Percentiles rank a stretch among this genome's conserved stretches.
phyloP scores from a whole-genome alignment of 805 yeast species.

The Candida verbasci region DNA sequence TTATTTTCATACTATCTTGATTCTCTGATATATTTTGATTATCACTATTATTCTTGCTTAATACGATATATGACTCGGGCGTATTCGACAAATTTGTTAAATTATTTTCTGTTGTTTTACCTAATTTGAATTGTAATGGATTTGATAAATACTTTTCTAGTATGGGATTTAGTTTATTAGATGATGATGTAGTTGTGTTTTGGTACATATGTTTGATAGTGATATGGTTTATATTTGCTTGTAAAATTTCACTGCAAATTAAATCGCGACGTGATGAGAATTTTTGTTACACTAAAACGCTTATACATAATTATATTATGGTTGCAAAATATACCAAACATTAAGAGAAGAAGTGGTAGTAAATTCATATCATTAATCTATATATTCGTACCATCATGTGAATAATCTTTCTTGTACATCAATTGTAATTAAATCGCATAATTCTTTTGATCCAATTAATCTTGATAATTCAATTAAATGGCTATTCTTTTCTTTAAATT shows the following conservation, averaged over 20 bases:
- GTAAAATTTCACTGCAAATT: conserved; percentile 1
- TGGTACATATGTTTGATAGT: not conserved
- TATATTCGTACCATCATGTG: not conserved
- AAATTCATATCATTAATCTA: not conserved
- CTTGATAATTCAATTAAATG: conserved; percentile 7
- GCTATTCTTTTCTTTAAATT: not conserved
- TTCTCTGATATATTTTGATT: not conserved
- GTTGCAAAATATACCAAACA: too few relatives aligned
- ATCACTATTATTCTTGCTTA: conserved; percentile 12
- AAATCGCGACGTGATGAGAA: conserved; percentile 1
- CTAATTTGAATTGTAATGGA: conserved; percentile 62
- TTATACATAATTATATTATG: too few relatives aligned
- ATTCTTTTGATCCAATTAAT: conserved; percentile 15
- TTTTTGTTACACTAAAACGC: not conserved
- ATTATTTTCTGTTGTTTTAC: conserved; percentile 19
- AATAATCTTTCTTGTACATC: conserved; percentile 19
- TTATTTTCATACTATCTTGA: not conserved
- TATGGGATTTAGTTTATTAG: conserved; percentile 40
- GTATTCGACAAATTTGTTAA: not conserved
- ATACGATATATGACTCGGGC: conserved; percentile 37
- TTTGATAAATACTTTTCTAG: conserved; percentile 58
- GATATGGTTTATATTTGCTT: conserved; percentile 1
- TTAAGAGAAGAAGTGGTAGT: too few relatives aligned
- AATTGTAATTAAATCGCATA: conserved; percentile 18
- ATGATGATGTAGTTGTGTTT: not conserved